Conservation (phyloP, 176 grass and related monocot species). For the Stipa capillata region DNA sequence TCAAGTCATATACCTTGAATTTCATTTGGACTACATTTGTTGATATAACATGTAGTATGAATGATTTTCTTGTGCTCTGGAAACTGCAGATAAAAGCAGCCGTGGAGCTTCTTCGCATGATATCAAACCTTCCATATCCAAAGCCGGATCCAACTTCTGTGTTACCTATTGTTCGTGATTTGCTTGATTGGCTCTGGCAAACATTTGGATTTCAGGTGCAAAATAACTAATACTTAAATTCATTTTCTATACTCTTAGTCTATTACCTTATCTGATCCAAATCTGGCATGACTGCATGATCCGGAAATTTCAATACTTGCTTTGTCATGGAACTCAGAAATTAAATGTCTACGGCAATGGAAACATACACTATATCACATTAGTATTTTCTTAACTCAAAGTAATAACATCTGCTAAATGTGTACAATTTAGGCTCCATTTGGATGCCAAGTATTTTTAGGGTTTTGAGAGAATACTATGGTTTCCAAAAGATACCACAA, state of each 20-base stretch:
- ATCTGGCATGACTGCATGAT: too few relatives aligned
- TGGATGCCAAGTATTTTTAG: too few relatives aligned
- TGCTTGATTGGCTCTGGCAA: slow-evolving; percentile 78
- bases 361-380: neutral
- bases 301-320: neutral
- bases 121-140: slow-evolving; percentile 28
- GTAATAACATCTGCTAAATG: too few relatives aligned
- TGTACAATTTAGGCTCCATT: too few relatives aligned
- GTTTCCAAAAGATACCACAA: too few relatives aligned
- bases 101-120: slow-evolving; percentile 25
- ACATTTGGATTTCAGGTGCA: slow-evolving; percentile 86
- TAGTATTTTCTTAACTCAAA: neutral
- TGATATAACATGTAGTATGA: neutral
- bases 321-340: neutral
- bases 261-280: neutral
- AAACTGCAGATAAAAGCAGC: slow-evolving; percentile 63
- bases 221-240: neutral
- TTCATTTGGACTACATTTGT: neutral
- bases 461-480: too few relatives aligned
- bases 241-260: neutral
- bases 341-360: neutral
- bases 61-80: neutral
- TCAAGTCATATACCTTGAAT: neutral
- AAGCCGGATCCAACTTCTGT: slow-evolving; percentile 4
- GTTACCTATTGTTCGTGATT: slow-evolving; percentile 30